Conservation (phyloP, 768 basidiomycete genomes). For the Cantharellus cinnabarinus region DNA sequence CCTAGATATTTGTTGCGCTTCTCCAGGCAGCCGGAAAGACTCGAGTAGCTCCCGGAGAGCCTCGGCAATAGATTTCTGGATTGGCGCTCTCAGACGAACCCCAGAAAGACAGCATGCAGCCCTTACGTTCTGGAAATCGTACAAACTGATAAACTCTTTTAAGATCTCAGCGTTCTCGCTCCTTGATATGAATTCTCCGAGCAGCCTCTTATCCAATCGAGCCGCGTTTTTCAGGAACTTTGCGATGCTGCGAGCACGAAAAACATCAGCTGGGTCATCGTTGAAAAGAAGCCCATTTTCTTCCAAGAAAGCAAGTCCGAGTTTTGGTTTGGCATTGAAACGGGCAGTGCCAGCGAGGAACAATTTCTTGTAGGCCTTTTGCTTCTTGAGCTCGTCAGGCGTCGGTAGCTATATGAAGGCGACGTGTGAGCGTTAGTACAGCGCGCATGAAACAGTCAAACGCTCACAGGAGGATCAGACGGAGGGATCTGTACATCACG, state of each 20-base stretch:
- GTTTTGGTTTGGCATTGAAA: slow-evolving; percentile 88
- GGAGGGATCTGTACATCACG: background rate
- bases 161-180: slow-evolving; percentile 73
- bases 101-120: background rate
- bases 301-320: slow-evolving; percentile 75
- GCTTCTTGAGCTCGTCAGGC: slow-evolving; percentile 36
- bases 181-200: slow-evolving; percentile 84
- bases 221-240: slow-evolving; percentile 68
- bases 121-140: slow-evolving; percentile 74
- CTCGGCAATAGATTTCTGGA: slow-evolving; percentile 81
- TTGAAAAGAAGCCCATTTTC: slow-evolving; percentile 62
- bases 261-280: slow-evolving; percentile 18
- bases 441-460: background rate
- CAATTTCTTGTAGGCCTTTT: slow-evolving; percentile 72
- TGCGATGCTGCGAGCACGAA: slow-evolving; percentile 53
- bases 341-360: slow-evolving; percentile 63
- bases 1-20: slow-evolving; percentile 78
- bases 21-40: slow-evolving; percentile 84
- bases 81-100: background rate
- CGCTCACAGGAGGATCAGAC: background rate
- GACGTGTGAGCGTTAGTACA: slow-evolving; percentile 18
- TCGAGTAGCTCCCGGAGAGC: slow-evolving; percentile 91
- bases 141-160: slow-evolving; percentile 69
- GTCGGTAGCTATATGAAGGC: slow-evolving; percentile 21
- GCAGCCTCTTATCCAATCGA: slow-evolving; percentile 72